Evolutionary conservation across 495 filamentous ascomycete genomes (phyloP), one percentile per base, ranked within the genome.

Genomic region (Barbatosphaeria neglecta): DNA sequence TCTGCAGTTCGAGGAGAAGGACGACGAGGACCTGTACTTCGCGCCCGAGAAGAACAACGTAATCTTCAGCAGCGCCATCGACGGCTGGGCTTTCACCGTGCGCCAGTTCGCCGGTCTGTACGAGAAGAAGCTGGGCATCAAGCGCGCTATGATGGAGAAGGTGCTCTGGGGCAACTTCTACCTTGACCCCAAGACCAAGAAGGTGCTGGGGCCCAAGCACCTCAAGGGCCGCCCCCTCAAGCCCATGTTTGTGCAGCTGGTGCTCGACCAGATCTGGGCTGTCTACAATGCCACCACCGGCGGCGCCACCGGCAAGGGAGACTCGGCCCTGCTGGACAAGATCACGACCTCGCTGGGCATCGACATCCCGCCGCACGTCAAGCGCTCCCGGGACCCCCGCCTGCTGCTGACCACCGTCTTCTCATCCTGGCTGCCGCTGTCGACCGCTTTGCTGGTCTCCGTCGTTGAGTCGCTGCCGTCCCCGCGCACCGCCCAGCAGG

Each of bases 21-120:
- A 97, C 57, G 92, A 99, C 59, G 92, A 97, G 55, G 90, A 95
- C 59, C 77, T 99, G 27, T 99, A 99, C 61, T 99, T 99, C 67
- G 87, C 90, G 8, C 92, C 92, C 0, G 93, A 97, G 60, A 95
- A 90, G 56, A 92, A 95, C 53, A 99, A 99, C 57, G 92, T 99
- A 60, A 96, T 99, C 48, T 99, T 99, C 55, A 86, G 88, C 68
- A 95, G 89, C 57, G 92, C 92, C 22, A 83, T 95, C 42, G 92
- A 99, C 58, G 92, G 93, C 28, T 99, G 92, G 92, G 92, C 92
- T 2, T 99, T 97, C 52, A 99, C 92, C 0, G 77, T 95, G 17
- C 78, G 86, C 27, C 92, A 99, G 58, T 99, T 99, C 61, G 92
- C 92, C 7, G 77, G 76, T 4, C 69, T 97, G 38, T 97, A 95